Base-by-base conservation (phyloP, 2,329 filamentous ascomycete genomes). In the Sordariomycetes sp. region DNA sequence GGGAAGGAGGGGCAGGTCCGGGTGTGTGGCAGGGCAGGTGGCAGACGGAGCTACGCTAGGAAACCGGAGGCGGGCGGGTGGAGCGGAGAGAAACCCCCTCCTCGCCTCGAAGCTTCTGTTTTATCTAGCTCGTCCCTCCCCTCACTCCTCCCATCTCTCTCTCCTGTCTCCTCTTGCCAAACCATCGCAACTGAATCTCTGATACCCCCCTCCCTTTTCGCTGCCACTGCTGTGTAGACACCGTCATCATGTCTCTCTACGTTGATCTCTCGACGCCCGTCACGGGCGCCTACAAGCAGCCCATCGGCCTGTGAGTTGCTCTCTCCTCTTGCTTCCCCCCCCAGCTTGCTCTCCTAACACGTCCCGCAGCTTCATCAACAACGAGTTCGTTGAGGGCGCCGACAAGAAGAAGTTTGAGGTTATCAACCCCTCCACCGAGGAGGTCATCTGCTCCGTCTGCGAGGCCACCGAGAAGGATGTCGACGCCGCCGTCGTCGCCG, bases 341-440 rank as follows among this genome's bases (percentile, higher is more conserved):
- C 2, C 10, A 53, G 13, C 36, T 17, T 25, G 17, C 8, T 25
- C 20, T 22, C 32, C 54, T 62, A 54, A 58, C 58, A 50, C 10
- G 32, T 12, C 20, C n/a, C 20, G n/a, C 32, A 89, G 86, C 60
- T 94, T 89, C 80, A 94, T 95, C 81, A 91, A 94, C 81, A 91
- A 92, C 72, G 87, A 96, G 74, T 96, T 86, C 75, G 82, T 95
- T 62, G 70, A 73, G 66, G 79, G 84, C 69, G 84, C 87, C 62
- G 89, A 95, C 65, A 90, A 90, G 76, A 86, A 89, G 81, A 90
- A 86, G 64, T 94, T 96, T 68, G 90, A 96, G 74, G 88, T 90
- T 71, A 86, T 94, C 79, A 95, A 95, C 81, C 90, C 90, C 59
- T 68, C 86, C 62, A 89, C 82, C 62, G 91, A 96, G 73, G 84